Evolutionary conservation across 2,329 filamentous ascomycete genomes (phyloP).

Genomic region (Akanthomyces lecanii): DNA sequence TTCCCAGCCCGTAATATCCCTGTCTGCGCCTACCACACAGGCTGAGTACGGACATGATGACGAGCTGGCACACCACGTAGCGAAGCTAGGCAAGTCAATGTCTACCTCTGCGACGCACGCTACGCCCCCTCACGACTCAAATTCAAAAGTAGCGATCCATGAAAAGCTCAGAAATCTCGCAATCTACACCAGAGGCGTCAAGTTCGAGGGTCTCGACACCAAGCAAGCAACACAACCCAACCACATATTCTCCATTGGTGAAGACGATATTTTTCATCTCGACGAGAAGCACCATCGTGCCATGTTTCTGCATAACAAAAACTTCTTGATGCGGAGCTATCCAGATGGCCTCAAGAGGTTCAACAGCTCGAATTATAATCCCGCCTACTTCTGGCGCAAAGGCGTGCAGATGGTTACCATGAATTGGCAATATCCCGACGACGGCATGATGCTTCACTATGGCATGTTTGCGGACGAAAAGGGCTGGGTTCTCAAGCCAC

Average conservation of each 20-base stretch:
- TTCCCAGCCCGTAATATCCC: constrained; percentile 6
- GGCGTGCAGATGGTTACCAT: constrained; percentile 97
- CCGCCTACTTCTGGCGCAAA: constrained; percentile 83
- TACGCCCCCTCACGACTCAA: constrained; percentile 20
- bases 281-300: constrained; percentile 61
- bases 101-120: background rate
- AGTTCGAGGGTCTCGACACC: constrained; percentile 68
- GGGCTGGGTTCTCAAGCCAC: constrained; percentile 83
- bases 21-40: constrained; percentile 18
- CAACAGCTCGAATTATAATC: constrained; percentile 91
- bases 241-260: constrained; percentile 84
- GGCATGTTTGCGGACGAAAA: constrained; percentile 89
- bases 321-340: constrained; percentile 87
- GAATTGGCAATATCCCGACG: constrained; percentile 95
- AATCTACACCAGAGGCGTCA: constrained; percentile 82
- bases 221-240: constrained; percentile 55
- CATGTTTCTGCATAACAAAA: constrained; percentile 83
- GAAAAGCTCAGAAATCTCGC: constrained; percentile 69
- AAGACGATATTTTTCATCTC: constrained; percentile 64
- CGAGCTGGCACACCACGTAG: background rate
- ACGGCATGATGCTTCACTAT: constrained; percentile 93
- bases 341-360: constrained; percentile 68
- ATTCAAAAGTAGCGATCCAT: constrained; percentile 58
- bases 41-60: constrained; percentile 24
- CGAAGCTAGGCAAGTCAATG: constrained; percentile 5